Base-by-base conservation (phyloP, 768 basidiomycete genomes). In the Termitomyces titanicus region DNA sequence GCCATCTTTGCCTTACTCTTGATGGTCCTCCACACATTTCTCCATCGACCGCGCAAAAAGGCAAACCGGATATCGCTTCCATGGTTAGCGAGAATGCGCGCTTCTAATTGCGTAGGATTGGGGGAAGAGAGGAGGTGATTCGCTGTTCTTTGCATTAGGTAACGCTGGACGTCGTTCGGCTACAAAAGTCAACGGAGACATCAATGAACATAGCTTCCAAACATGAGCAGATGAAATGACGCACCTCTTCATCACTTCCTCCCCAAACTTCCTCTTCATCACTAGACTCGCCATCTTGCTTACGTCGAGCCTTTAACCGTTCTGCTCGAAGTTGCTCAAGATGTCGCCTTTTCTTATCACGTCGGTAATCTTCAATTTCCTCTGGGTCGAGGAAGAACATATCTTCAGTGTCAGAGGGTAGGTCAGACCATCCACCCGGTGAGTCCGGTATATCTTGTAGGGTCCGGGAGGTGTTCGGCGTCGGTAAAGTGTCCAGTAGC, bases 71-170 rank as follows among this genome's bases (percentile, higher is more conserved):
- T 72, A 66, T 96, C 92, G 12, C 76, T 72, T 0, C 91, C 88
- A 63, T 95, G 82, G 61, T 96, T 93, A 10, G 94, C 86, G 15
- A 96, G 74, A 62, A 97, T 94, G 6, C 93, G 82, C 79, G 94
- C 85, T 68, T 94, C 92, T 22, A 96, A 77, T 59, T 93, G 85
- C 0, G 85, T 82, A 15, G 90, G 81, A 63, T 94, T 93, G 1
- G 86, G 83, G 1, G 92, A 88, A 7, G 82, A 70, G 24, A 79
- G 64, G 31, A 95, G 70, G 56, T 92, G 89, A 12, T 66, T 60
- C 0, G 89, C 89, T 0, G 93, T 95, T 50, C 86, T 81, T 11
- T 73, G 70, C 84, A 97, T 94, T 11, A 94, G 75, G 3, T 80
- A 79, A 47, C 67, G 74, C 61, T 88, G 83, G 0, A 71, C 22